Conservation (phyloP, 495 filamentous ascomycete genomes). For the Talaromyces stipitatus region DNA sequence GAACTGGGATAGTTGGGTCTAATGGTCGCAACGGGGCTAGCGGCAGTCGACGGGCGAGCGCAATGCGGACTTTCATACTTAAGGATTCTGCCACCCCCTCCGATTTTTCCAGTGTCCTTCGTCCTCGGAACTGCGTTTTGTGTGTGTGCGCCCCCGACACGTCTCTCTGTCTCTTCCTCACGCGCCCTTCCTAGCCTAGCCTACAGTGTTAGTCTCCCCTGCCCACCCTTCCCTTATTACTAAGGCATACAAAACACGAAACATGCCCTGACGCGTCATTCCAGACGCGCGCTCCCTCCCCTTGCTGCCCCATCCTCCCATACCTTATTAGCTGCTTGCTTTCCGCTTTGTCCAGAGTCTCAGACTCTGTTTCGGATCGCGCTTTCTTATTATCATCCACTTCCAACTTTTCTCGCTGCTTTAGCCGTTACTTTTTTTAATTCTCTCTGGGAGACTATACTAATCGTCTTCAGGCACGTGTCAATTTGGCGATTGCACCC, state of each 20-base stretch:
- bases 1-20: constrained; percentile 27
- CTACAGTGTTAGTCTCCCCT: constrained; percentile 13
- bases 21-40: constrained; percentile 35
- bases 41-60: constrained; percentile 26
- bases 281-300: constrained; percentile 14
- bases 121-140: constrained; percentile 27
- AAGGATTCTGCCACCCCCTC: constrained; percentile 44
- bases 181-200: constrained; percentile 11
- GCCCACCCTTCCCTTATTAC: constrained; percentile 3
- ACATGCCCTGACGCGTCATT: background rate
- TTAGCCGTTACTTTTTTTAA: background rate
- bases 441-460: background rate
- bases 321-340: constrained; percentile 5
- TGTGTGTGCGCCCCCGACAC: constrained; percentile 12
- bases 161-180: constrained; percentile 8
- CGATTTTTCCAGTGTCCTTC: constrained; percentile 33
- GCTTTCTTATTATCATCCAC: constrained; percentile 10
- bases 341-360: background rate
- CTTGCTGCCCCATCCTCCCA: constrained; percentile 1
- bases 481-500: constrained; percentile 1
- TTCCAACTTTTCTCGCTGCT: constrained; percentile 6
- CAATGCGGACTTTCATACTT: constrained; percentile 41
- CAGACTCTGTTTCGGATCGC: background rate
- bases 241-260: constrained; percentile 1
- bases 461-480: constrained; percentile 12